A percentile compares a stretch with the other conserved stretches of the same genome.
Conservation (phyloP, 1,284 basidiomycete genomes). For the Ustilago cynodontis region DNA sequence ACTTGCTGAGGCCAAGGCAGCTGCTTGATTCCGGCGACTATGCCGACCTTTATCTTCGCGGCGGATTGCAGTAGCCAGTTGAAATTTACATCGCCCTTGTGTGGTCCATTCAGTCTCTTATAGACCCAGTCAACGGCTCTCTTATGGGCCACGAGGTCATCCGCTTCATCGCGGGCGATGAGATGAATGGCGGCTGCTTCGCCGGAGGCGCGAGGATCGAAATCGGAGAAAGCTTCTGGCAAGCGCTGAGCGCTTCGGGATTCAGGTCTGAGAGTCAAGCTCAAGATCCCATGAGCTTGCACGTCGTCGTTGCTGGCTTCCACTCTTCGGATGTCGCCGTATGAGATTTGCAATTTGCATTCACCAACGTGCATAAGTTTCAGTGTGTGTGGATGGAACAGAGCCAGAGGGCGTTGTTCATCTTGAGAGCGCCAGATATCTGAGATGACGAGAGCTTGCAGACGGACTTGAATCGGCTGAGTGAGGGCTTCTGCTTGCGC, state of each 20-base stretch:
- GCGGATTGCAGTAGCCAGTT: constrained; percentile 10
- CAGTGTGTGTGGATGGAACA: constrained; percentile 1
- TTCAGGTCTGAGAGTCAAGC: constrained; percentile 10
- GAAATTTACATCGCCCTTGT: background rate
- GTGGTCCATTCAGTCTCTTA: background rate
- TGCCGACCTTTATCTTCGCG: constrained; percentile 15
- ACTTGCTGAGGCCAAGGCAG: constrained; percentile 6
- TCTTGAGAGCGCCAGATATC: constrained; percentile 34
- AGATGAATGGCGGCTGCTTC: constrained; percentile 25
- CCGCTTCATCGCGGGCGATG: constrained; percentile 10
- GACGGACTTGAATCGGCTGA: constrained; percentile 7
- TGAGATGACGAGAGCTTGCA: constrained; percentile 27
- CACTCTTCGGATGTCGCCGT: constrained; percentile 21
- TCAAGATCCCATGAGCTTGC: constrained; percentile 3
- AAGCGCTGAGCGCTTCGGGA: constrained; percentile 15
- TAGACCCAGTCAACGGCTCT: background rate
- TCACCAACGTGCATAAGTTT: background rate
- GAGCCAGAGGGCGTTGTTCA: background rate
- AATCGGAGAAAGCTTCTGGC: constrained; percentile 18
- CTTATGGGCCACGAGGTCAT: constrained; percentile 5
- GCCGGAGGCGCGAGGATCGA: constrained; percentile 30
- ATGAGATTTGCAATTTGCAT: constrained; percentile 12
- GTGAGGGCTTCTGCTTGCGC: background rate
- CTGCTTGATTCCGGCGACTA: constrained; percentile 3
- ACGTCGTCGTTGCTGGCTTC: constrained; percentile 11